Conservation (phyloP, 176 grass and related monocot species). For the Carex kokanica region DNA sequence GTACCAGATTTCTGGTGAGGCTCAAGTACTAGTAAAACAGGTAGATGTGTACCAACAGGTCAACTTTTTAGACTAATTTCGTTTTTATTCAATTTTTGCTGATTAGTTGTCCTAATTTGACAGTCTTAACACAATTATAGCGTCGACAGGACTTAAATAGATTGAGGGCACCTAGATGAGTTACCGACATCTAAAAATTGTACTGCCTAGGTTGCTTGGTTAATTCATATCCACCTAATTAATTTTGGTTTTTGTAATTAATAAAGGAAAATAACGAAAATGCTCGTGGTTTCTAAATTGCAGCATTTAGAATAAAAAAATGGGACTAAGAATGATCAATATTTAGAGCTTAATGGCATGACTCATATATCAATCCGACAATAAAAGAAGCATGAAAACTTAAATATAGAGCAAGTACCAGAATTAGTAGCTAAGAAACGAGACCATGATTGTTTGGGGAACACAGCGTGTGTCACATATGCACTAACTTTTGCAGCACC, state of each 20-base stretch:
- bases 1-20: background rate
- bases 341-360: background rate
- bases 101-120: background rate
- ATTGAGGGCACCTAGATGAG: background rate
- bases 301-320: background rate
- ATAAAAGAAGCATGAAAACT: constrained; percentile 13
- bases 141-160: background rate
- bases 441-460: constrained; percentile 70
- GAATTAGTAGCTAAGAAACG: constrained; percentile 56
- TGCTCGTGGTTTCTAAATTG: background rate
- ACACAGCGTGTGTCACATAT: constrained; percentile 95
- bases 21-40: background rate
- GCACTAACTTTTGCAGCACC: constrained; percentile 88
- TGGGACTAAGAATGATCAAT: background rate
- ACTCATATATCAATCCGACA: background rate
- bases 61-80: background rate
- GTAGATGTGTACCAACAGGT: background rate
- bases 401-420: constrained; percentile 31
- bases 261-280: background rate
- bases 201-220: background rate
- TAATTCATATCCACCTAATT: background rate
- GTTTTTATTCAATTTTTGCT: background rate
- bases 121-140: background rate
- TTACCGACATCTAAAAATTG: background rate
- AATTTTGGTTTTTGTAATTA: background rate